These are phyloP conservation scores for Glutinoglossum americanum DNA, from an alignment of 495 filamentous ascomycete species.

Conservation along the genomic window DNA sequence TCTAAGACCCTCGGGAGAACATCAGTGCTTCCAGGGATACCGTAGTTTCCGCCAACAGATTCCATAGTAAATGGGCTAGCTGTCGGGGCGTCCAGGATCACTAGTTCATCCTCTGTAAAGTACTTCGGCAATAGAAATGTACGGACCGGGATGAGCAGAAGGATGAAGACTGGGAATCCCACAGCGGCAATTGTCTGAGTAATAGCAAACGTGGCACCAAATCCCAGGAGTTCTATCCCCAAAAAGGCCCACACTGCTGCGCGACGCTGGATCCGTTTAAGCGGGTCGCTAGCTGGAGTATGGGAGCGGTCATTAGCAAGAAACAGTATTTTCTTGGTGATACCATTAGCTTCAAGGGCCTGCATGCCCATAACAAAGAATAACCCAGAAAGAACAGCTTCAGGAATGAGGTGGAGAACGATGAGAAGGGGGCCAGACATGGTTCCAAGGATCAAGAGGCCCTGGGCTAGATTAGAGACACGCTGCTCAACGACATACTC, in stretches of 20 bases:
- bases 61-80: conserved; percentile 23
- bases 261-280: conserved; percentile 37
- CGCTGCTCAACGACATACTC: conserved; percentile 80
- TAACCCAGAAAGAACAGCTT: conserved; percentile 68
- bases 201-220: conserved; percentile 80
- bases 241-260: conserved; percentile 53
- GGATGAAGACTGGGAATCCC: conserved; percentile 76
- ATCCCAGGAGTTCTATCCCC: conserved; percentile 43
- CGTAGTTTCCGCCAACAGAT: not conserved
- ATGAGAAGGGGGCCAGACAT: conserved; percentile 73
- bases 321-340: conserved; percentile 63
- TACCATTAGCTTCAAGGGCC: conserved; percentile 61
- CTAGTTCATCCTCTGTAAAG: conserved; percentile 47
- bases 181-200: conserved; percentile 90
- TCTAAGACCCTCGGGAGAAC: not conserved
- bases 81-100: conserved; percentile 53
- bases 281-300: conserved; percentile 41
- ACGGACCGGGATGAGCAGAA: conserved; percentile 57
- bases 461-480: conserved; percentile 66
- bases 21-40: not conserved
- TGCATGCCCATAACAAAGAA: conserved; percentile 91
- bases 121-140: conserved; percentile 48
- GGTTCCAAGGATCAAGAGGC: conserved; percentile 62
- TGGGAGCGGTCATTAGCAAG: conserved; percentile 44
- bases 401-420: conserved; percentile 69